Base-by-base conservation (phyloP, 2,329 filamentous ascomycete genomes). In the Penicillium sp. region DNA sequence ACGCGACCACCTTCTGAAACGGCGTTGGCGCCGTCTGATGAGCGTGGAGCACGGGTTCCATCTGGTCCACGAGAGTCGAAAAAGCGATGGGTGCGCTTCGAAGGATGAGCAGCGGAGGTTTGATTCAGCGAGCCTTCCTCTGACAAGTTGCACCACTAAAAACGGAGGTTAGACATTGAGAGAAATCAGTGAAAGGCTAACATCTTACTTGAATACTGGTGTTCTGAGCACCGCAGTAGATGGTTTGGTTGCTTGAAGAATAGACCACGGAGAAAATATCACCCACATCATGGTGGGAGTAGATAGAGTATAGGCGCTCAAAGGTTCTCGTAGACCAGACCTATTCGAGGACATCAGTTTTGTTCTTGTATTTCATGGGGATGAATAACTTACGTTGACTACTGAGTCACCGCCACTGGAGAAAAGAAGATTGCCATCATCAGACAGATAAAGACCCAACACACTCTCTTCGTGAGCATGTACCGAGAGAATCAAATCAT, bases 221-320 rank as follows among this genome's bases (percentile, higher is more conserved):
- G 73, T 98, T 97, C 75, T 98, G 95, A 0, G 93, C 92, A 60
- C 95, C 95, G 47, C 97, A 86, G 76, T 97, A 98, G 4, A 97
- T 85, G 0, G 91, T 96, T 68, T 94, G 86, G 70, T 92, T 84
- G 68, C 88, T 85, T 7, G 88, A 81, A 4, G 93, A 97, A 77
- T 96, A 97, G 1, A 90, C 90, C n/a, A 97, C 89, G 69, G 92
- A 96, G 76, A 98, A 98, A 62, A 99, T 88, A 79, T 99, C 95
- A 62, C 95, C 95, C 44, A 97, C 91, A 70, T 98, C 95, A 78
- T 96, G 94, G 53, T 89, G 90, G 65, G 93, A 96, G 81, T 96
- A 96, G 64, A 98, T 91, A 65, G 95, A 92, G 80, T 93, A 95
- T 0, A 95, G 83, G 30, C 91, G 88, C 59, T 85, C 86, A 75